phyloP scores from a whole-genome alignment of 495 filamentous ascomycete genomes.

The Penicillium psychrofluorescens region DNA sequence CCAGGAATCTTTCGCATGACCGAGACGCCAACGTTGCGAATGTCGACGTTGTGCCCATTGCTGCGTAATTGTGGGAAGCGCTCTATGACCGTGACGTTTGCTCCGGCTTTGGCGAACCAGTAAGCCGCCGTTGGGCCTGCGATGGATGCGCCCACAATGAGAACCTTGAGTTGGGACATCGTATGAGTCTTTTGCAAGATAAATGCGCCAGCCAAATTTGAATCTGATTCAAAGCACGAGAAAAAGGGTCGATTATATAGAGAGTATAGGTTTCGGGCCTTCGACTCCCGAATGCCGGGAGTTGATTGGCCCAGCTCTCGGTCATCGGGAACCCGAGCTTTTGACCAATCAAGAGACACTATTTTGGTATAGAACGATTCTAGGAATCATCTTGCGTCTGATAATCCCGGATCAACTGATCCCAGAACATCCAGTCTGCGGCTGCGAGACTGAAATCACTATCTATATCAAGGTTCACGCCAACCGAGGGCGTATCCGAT shows the following conservation, averaged over 20 bases:
- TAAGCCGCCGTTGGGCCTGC: constrained; percentile 30
- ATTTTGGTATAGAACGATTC: too few relatives aligned
- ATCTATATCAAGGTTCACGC: constrained; percentile 1
- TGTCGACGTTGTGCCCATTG: constrained; percentile 47
- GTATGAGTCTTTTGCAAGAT: background rate
- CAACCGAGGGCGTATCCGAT: too few relatives aligned
- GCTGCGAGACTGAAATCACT: background rate
- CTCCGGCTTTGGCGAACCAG: constrained; percentile 43
- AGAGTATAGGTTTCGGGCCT: too few relatives aligned
- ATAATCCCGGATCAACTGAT: constrained; percentile 1
- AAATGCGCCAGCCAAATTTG: too few relatives aligned
- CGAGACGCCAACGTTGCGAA: constrained; percentile 38
- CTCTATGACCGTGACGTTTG: constrained; percentile 46
- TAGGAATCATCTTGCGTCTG: background rate
- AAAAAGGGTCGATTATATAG: too few relatives aligned
- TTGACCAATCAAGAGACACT: too few relatives aligned
- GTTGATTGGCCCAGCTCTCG: too few relatives aligned
- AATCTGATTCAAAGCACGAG: too few relatives aligned
- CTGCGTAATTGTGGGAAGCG: constrained; percentile 35
- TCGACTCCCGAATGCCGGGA: too few relatives aligned
- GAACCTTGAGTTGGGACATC: constrained; percentile 25
- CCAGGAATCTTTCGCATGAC: constrained; percentile 45
- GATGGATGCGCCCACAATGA: constrained; percentile 35
- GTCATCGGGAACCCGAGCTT: too few relatives aligned
- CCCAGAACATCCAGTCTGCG: constrained; percentile 3